A percentile compares a stretch with the other conserved stretches of the same genome.
Evolutionary conservation across 2,329 filamentous ascomycete genomes (phyloP).

Genomic region (Rosellinia necatrix): DNA sequence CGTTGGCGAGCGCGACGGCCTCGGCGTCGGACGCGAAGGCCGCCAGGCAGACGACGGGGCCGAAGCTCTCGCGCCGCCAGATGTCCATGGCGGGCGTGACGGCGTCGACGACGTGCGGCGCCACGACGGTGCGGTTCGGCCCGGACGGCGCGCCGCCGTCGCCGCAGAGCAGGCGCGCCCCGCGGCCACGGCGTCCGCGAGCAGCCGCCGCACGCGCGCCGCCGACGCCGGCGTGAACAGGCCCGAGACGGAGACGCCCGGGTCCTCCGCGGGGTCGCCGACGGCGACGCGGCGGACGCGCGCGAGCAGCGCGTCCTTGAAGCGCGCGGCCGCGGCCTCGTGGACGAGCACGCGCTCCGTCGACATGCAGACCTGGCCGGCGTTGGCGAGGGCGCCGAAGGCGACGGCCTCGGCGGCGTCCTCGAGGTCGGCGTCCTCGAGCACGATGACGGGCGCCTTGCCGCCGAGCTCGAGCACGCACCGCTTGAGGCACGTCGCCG

Average conservation of each 20-base stretch:
- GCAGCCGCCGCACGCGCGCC: slow-evolving; percentile 16
- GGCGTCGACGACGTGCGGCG: slow-evolving; percentile 53
- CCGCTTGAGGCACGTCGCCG: slow-evolving; percentile 78
- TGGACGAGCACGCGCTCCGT: slow-evolving; percentile 75
- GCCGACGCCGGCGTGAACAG: slow-evolving; percentile 24
- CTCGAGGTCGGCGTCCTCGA: slow-evolving; percentile 78
- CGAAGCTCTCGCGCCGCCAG: slow-evolving; percentile 77
- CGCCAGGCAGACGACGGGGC: slow-evolving; percentile 72
- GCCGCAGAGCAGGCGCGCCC: slow-evolving; percentile 24
- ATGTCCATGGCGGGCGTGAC: slow-evolving; percentile 75
- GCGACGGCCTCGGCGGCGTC: slow-evolving; percentile 71
- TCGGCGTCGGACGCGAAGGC: slow-evolving; percentile 71
- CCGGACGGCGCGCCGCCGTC: slow-evolving; percentile 15
- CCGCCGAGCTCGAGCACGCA: slow-evolving; percentile 81
- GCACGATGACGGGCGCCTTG: slow-evolving; percentile 78
- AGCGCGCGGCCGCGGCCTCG: slow-evolving; percentile 50
- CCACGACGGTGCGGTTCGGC: slow-evolving; percentile 24
- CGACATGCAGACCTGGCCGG: slow-evolving; percentile 84
- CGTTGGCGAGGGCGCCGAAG: slow-evolving; percentile 72
- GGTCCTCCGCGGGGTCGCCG: slow-evolving; percentile 24
- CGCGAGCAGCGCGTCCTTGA: slow-evolving; percentile 55
- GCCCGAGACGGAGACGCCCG: slow-evolving; percentile 22
- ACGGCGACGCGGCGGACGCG: slow-evolving; percentile 55
- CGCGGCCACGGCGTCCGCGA: slow-evolving; percentile 15
- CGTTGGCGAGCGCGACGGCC: slow-evolving; percentile 66